Evolutionary conservation across 371 early-diverging fungal genomes (phyloP).

Genomic region (Choanephora cucurbitarum): DNA sequence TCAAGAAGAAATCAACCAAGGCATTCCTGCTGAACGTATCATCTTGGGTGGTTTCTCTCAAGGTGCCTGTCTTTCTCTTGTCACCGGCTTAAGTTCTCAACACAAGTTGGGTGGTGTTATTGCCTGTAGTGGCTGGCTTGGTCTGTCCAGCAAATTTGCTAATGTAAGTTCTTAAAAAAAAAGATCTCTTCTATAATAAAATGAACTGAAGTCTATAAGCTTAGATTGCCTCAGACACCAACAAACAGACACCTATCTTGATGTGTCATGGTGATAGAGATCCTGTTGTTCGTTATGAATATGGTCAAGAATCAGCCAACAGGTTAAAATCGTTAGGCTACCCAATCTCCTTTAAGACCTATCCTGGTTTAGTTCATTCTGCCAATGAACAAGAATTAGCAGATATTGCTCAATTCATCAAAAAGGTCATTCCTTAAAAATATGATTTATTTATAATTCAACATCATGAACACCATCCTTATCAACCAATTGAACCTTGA

Average conservation of each 20-base stretch:
- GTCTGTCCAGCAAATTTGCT: slow-evolving; percentile 61
- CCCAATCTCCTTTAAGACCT: slow-evolving; percentile 76
- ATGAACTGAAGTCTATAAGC: neutral
- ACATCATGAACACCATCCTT: slow-evolving; percentile 79
- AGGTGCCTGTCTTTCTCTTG: slow-evolving; percentile 82
- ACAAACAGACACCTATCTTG: slow-evolving; percentile 80
- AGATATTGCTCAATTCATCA: slow-evolving; percentile 69
- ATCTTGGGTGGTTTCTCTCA: slow-evolving; percentile 96
- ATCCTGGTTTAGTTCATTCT: slow-evolving; percentile 80
- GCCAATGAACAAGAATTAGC: slow-evolving; percentile 72
- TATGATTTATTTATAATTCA: slow-evolving; percentile 40
- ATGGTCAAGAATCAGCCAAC: slow-evolving; percentile 71
- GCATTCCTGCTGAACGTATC: slow-evolving; percentile 84
- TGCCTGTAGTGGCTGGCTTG: slow-evolving; percentile 84
- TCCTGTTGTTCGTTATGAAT: slow-evolving; percentile 71
- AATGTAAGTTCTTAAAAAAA: slow-evolving; percentile 45
- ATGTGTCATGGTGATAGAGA: slow-evolving; percentile 90
- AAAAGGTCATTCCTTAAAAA: slow-evolving; percentile 21
- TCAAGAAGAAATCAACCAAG: slow-evolving; percentile 74
- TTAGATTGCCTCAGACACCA: slow-evolving; percentile 67
- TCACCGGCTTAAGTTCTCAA: slow-evolving; percentile 76
- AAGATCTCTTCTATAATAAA: too few species aligned
- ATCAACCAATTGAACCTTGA: slow-evolving; percentile 83
- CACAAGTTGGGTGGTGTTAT: slow-evolving; percentile 64
- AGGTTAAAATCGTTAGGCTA: slow-evolving; percentile 66